A percentile compares a stretch with the other conserved stretches of the same genome.
phyloP scores from a whole-genome alignment of 148 eudicot species.

The Nepenthes mirabilis region DNA sequence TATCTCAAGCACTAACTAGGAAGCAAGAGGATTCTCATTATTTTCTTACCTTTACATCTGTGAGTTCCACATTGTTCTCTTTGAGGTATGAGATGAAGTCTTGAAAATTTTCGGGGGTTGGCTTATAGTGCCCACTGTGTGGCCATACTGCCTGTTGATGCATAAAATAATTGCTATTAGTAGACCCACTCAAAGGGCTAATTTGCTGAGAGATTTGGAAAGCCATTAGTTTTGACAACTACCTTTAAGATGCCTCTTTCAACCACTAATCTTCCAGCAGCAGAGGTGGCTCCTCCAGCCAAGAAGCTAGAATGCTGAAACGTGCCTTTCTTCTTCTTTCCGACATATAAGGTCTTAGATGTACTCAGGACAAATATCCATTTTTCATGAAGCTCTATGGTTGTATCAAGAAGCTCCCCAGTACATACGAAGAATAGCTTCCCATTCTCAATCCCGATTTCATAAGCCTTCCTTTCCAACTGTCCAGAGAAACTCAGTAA shows the following conservation, averaged over 20 bases:
- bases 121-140: conserved; percentile 95
- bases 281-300: conserved; percentile 96
- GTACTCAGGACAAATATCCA: conserved; percentile 97
- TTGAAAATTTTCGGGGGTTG: conserved; percentile 82
- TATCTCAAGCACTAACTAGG: background rate
- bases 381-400: conserved; percentile 44
- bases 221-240: conserved; percentile 1
- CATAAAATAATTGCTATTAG: background rate
- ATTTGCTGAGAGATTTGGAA: too few species aligned
- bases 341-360: conserved; percentile 64
- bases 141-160: conserved; percentile 79
- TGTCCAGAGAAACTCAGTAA: conserved; percentile 9
- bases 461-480: conserved; percentile 85
- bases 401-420: conserved; percentile 57
- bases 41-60: conserved; percentile 61
- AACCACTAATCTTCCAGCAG: conserved; percentile 90
- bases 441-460: conserved; percentile 64
- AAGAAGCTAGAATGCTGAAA: conserved; percentile 98
- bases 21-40: background rate
- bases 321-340: conserved; percentile 81
- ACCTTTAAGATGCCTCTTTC: conserved; percentile 75
- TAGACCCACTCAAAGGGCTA: too few species aligned
- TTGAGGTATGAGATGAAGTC: conserved; percentile 65
- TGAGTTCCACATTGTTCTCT: conserved; percentile 64
- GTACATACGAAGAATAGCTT: conserved; percentile 44